Base-by-base conservation (phyloP, 371 early-diverging fungal genomes). In the Mucor ambiguus region DNA sequence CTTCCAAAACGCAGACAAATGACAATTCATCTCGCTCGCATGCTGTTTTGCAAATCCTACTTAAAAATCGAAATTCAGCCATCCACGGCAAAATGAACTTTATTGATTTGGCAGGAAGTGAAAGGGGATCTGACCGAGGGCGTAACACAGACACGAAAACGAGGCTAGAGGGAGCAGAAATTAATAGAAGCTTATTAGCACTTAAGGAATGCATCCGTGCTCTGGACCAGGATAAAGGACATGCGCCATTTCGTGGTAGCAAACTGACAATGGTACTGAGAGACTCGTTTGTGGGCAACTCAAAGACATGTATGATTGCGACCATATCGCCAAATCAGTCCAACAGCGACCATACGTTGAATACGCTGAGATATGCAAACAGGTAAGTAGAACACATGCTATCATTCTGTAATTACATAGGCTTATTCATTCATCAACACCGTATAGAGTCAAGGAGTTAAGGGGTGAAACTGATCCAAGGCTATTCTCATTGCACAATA, bases 21-120 rank as follows among this genome's bases (percentile, higher is more conserved):
- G 84, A 92, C 0, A 94, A 94, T 60, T 98, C 98, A 8, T 98
- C 98, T 5, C 85, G 99, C 32, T 98, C 98, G 1, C 99, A 99
- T 82, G 99, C 99, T 49, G 70, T 99, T 14, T 82, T 99, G 70
- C 97, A 96, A 81, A 88, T 99, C 33, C 82, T 91, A 22, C 73
- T 98, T 18, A 87, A 84, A 60, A 75, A 80, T 9, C 71, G 83
- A 29, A 84, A 82, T 59, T 79, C 64, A 81, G 24, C 48, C 7
- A 28, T 89, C 10, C 75, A 77, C 67, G 96, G 96, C 43, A 98
- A 97, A 74, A 84, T 98, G 26, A 94, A 92, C 76, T 98, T 99
- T 76, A 97, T 99, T 59, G 99, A 99, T 84, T 79, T 99, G 66
- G 99, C 99, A 8, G 99, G 99, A 16, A 96, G 95, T 77, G 99